Evolutionary conservation across 192 early-diverging fungal species (phyloP), one percentile per base, ranked within the genome.

Genomic region (Coemansia sp.): DNA sequence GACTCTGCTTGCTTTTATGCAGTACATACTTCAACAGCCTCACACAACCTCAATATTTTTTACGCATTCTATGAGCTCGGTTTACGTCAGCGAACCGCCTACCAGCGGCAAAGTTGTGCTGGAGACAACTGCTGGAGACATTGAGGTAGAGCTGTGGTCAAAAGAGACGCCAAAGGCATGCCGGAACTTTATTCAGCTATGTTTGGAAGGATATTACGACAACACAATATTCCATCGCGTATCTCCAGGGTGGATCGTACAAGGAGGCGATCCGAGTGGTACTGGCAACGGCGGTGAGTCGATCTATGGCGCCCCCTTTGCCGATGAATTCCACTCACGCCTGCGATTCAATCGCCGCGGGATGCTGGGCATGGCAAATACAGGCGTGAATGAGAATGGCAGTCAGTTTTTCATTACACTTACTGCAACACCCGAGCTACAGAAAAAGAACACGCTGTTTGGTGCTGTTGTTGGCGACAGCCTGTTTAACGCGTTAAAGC

Each of bases 381-480:
- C 90, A 0, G 90, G 90, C 0, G 64, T 65, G 11, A 85, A 96
- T 61, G 85, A 89, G 51, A 96, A 96, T 76, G 81, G 79, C 24
- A 92, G 89, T 63, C 96, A 98, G 81, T 98, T 98, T 63, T 98
- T 98, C 68, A 91, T 98, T 61, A 97, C 96, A 0, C 84, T 98
- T 25, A 90, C 90, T 61, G 66, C 85, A 3, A 84, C 94, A 2
- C 85, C 87, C 26, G 93, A 95, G 65, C 75, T 98, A 14, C 90
- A 93, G 36, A 86, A 88, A 31, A 93, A 92, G 66, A 88, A 95
- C 71, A 97, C 96, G 0, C 84, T 98, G 28, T 98, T 98, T 86
- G 96, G 93, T 20, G 90, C 90, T 87, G 80, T 96, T 23, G 93
- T 88, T 37, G 96, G 93, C 26, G 88, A 95, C 66, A 95, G 94